Evolutionary conservation across 257 asterid species (phyloP).

Genomic region (Agastache rugosa): DNA sequence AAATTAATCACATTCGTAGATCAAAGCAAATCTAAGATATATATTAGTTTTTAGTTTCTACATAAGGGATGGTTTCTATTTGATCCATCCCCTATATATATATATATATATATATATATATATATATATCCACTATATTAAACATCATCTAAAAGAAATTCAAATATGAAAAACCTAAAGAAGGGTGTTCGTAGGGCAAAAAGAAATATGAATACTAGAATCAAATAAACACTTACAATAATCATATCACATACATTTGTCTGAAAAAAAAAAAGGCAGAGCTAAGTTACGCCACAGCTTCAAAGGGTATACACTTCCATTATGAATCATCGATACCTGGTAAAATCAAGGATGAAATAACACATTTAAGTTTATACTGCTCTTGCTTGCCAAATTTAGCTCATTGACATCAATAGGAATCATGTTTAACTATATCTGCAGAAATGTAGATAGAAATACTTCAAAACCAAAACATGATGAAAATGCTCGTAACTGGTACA

Average conservation of each 20-base stretch:
- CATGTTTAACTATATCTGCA: conserved; percentile 8
- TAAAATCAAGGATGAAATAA: conserved; percentile 43
- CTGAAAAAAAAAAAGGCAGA: conserved; percentile 3
- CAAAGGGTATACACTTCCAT: conserved; percentile 34
- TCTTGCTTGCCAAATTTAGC: not conserved
- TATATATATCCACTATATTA: too few species aligned
- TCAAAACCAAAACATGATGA: conserved; percentile 13
- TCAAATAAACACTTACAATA: too few species aligned
- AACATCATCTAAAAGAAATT: too few species aligned
- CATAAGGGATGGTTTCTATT: too few species aligned
- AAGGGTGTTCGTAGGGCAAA: not conserved
- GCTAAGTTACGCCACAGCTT: conserved; percentile 3
- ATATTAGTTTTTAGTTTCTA: too few species aligned
- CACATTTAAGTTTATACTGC: conserved; percentile 24
- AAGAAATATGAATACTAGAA: too few species aligned
- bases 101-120: too few species aligned
- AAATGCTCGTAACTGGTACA: conserved; percentile 28
- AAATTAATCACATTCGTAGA: too few species aligned
- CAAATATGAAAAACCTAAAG: not conserved
- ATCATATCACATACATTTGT: not conserved
- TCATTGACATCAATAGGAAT: not conserved
- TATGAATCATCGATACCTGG: conserved; percentile 65
- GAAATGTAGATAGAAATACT: not conserved
- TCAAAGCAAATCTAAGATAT: too few species aligned
- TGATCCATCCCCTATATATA: too few species aligned